These are phyloP conservation scores for Syncephalis plumigaleata DNA, from an alignment of 371 early-diverging fungal genomes.

Conservation along the genomic window DNA sequence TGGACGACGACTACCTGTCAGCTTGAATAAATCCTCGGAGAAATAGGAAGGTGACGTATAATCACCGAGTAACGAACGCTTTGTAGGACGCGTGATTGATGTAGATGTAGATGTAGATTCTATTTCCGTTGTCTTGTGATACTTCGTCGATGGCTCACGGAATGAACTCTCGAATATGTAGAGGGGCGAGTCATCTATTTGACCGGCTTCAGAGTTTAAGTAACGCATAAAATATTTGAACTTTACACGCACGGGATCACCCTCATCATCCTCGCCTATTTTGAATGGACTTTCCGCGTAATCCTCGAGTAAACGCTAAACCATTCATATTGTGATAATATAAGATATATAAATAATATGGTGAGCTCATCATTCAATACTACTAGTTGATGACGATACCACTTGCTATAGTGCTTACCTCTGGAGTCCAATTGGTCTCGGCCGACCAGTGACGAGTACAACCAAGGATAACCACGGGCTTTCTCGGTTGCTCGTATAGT, in stretches of 20 bases:
- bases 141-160: conserved; percentile 22
- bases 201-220: conserved; percentile 19
- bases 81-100: neutral
- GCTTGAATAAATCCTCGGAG: conserved; percentile 49
- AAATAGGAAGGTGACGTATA: conserved; percentile 56
- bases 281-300: conserved; percentile 51
- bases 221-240: conserved; percentile 54
- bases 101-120: too few species aligned
- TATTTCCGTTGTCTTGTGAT: conserved; percentile 1
- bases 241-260: conserved; percentile 46
- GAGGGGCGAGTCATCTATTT: conserved; percentile 54
- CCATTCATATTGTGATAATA: too few species aligned
- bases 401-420: conserved; percentile 15
- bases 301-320: conserved; percentile 26
- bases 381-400: neutral
- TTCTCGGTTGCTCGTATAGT: conserved; percentile 26
- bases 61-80: conserved; percentile 29
- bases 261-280: conserved; percentile 66
- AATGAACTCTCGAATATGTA: conserved; percentile 65
- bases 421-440: conserved; percentile 30
- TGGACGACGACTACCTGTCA: conserved; percentile 42
- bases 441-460: conserved; percentile 42
- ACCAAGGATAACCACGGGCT: conserved; percentile 46
- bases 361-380: too few species aligned
- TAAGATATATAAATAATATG: too few species aligned